Conservation (phyloP, 768 basidiomycete genomes). For the Hortiboletus flavorubellus region DNA sequence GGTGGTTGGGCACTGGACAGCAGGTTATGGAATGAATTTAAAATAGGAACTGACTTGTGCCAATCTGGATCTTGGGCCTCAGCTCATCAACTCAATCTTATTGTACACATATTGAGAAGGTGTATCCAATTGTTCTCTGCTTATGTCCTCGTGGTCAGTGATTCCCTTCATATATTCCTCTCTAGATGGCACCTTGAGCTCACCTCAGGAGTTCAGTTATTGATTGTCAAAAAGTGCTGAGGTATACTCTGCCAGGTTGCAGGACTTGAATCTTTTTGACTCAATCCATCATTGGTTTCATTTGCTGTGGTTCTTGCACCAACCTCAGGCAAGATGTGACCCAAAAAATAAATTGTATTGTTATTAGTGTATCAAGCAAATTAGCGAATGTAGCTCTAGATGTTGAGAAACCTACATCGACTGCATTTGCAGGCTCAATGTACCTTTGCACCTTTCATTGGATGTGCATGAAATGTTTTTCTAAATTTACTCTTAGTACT, state of each 20-base stretch:
- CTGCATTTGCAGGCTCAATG: no score
- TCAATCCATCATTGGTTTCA: neutral
- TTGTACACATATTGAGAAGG: constrained; percentile 6
- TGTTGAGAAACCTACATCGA: no score
- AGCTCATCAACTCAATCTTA: neutral
- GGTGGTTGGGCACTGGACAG: no score
- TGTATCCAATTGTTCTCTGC: neutral
- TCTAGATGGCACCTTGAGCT: neutral
- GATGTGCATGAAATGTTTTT: no score
- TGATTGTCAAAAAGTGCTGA: neutral
- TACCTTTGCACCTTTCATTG: no score
- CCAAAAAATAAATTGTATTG: no score
- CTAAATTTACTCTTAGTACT: no score
- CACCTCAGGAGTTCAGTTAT: neutral
- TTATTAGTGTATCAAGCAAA: no score
- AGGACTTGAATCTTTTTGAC: neutral
- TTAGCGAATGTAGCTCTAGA: no score
- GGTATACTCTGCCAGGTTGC: neutral
- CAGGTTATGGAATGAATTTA: no score
- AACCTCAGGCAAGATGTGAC: no score
- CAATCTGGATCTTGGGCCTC: constrained; percentile 8
- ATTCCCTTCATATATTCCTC: neutral
- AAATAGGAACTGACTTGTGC: no score
- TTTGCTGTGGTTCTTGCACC: neutral
- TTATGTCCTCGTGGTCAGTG: constrained; percentile 2